Conservation (phyloP, 495 filamentous ascomycete species). For the Xylona heveae region DNA sequence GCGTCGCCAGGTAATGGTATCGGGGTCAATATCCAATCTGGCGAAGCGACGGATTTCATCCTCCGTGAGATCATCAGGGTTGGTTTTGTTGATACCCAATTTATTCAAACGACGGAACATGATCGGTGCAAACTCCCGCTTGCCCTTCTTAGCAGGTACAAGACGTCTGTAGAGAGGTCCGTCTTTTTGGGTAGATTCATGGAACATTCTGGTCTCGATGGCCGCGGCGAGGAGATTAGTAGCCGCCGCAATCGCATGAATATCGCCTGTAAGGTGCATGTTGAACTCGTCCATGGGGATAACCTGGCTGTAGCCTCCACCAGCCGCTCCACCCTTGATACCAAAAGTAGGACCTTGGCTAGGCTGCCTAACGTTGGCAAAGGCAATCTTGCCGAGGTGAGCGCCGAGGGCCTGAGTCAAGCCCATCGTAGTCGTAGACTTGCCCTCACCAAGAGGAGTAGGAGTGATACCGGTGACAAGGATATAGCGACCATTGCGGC, state of each 20-base stretch:
- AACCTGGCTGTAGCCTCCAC: constrained; percentile 94
- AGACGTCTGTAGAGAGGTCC: constrained; percentile 71
- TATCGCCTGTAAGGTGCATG: constrained; percentile 89
- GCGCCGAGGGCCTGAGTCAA: constrained; percentile 84
- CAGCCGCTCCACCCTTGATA: constrained; percentile 94
- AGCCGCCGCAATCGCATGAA: constrained; percentile 89
- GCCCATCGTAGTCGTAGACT: constrained; percentile 96
- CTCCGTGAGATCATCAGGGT: constrained; percentile 70
- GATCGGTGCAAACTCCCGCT: constrained; percentile 63
- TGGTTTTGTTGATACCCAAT: constrained; percentile 84
- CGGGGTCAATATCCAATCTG: constrained; percentile 84
- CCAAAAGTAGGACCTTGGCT: constrained; percentile 96
- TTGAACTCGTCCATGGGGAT: constrained; percentile 99
- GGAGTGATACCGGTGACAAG: constrained; percentile 90
- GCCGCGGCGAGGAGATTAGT: constrained; percentile 98
- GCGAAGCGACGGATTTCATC: constrained; percentile 81
- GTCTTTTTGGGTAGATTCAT: constrained; percentile 87
- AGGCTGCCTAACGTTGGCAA: constrained; percentile 93
- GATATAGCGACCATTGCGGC: constrained; percentile 74
- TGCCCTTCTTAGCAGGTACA: constrained; percentile 77
- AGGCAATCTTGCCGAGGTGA: constrained; percentile 67
- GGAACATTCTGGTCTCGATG: constrained; percentile 96
- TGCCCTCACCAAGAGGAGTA: constrained; percentile 93
- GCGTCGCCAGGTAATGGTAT: constrained; percentile 90
- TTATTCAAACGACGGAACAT: constrained; percentile 88